Base-by-base conservation (phyloP, 192 early-diverging fungal species). In the Borealophlyctis nickersoniae region DNA sequence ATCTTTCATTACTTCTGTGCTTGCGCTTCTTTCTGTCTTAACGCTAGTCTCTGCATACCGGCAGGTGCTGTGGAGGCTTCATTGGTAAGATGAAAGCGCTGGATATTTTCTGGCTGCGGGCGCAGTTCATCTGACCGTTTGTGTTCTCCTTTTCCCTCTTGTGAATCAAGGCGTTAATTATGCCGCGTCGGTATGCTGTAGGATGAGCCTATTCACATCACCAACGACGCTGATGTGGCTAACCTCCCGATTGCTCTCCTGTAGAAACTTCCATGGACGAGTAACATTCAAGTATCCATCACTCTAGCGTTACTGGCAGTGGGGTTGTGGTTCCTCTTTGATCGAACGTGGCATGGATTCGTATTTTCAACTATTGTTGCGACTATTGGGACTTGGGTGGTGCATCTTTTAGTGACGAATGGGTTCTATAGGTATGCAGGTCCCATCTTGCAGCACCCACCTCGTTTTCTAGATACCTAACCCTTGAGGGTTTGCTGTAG, bases 261-360 rank as follows among this genome's bases (percentile, higher is more conserved):
- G n/a, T n/a, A 79, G 56, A 88, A 87, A 68, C 60, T 89, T 13
- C 72, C 85, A 3, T 85, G 82, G 84, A 81, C 75, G 2, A 77
- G 73, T 65, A 75, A 69, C 56, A 51, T 81, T 23, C 86, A 88
- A 52, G 80, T 88, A 16, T 87, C 78, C 32, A 66, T 84, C 19
- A 81, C 82, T 19, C 56, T 86, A 27, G 78, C 78, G 0, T 34
- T 90, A 34, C 78, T 87, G 23, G 78, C 81, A 26, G 54, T 84
- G 13, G 86, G 74, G 31, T 63, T 89, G 30, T 90, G 88, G 88
- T 82, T 88, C 63, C 52, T 88, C 30, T 90, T 90, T 80, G 88
- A 90, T 67, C 54, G 84, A 45, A 89, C 87, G 7, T 49, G 69
- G 45, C 85, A 88, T 56, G 88, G 88, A 57, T 87, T 89, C 57